Evolutionary conservation across 208 protist genomes (phyloP).

Genomic region (Lotmaria passim): DNA sequence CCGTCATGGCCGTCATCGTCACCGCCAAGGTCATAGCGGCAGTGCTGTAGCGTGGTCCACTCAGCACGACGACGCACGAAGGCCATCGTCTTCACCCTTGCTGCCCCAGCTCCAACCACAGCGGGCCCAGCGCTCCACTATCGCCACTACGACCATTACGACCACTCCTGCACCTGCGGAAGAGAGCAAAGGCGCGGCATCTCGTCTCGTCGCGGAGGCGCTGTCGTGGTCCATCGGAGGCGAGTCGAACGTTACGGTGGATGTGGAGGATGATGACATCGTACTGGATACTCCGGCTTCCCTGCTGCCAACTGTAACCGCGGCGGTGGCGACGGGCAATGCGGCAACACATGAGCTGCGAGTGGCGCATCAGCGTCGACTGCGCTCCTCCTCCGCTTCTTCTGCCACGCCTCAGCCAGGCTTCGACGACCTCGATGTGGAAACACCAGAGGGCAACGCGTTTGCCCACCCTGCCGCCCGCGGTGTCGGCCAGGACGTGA

Average conservation of each 20-base stretch:
- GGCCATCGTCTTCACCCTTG: background rate
- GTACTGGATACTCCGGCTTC: conserved; percentile 48
- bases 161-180: too few species aligned
- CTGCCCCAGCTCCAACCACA: background rate
- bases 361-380: background rate
- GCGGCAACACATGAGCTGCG: conserved; percentile 9
- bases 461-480: conserved; percentile 56
- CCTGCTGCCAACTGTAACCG: conserved; percentile 31
- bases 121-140: background rate
- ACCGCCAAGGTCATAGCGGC: background rate
- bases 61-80: background rate
- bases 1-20: background rate
- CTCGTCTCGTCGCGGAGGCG: background rate
- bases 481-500: conserved; percentile 75
- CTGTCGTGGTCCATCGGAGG: background rate
- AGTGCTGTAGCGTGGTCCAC: background rate
- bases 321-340: too few species aligned
- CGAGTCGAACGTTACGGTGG: conserved; percentile 10
- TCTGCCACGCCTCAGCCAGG: background rate
- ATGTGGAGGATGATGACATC: conserved; percentile 55
- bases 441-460: conserved; percentile 31
- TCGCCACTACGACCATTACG: background rate
- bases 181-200: background rate
- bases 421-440: background rate
- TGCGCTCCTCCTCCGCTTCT: background rate